phyloP scores from a whole-genome alignment of 345 rosid species.

The Citrus mangshanensis region DNA sequence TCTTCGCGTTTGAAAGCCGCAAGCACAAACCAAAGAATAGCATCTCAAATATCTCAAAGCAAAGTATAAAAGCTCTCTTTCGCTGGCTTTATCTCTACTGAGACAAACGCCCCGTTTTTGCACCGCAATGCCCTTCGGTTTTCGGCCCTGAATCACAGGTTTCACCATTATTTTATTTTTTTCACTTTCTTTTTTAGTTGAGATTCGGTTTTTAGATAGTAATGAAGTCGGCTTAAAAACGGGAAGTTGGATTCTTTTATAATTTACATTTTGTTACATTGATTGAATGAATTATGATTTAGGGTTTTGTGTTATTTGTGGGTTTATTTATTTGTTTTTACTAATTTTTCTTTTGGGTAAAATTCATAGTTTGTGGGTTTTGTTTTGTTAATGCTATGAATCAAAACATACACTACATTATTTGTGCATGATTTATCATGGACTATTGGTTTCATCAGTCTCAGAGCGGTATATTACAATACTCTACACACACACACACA shows the following conservation, averaged over 20 bases:
- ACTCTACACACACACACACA: background rate
- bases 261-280: background rate
- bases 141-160: conserved; percentile 3
- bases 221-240: background rate
- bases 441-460: background rate
- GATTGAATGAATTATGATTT: background rate
- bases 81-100: conserved; percentile 12
- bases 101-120: background rate
- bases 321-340: background rate
- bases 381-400: background rate
- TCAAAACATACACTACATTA: background rate
- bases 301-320: background rate
- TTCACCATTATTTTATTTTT: background rate
- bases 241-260: background rate
- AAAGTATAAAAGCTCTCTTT: background rate
- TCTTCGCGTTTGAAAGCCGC: conserved; percentile 4
- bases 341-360: background rate
- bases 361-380: background rate
- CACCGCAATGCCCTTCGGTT: background rate
- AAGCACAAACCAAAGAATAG: background rate
- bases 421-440: background rate
- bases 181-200: background rate
- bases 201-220: background rate
- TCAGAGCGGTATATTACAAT: background rate
- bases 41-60: background rate